Evolutionary conservation across 1,139 yeast species (phyloP), one percentile per base, ranked within the genome.

Genomic region (Saccharomycopsis phalli): DNA sequence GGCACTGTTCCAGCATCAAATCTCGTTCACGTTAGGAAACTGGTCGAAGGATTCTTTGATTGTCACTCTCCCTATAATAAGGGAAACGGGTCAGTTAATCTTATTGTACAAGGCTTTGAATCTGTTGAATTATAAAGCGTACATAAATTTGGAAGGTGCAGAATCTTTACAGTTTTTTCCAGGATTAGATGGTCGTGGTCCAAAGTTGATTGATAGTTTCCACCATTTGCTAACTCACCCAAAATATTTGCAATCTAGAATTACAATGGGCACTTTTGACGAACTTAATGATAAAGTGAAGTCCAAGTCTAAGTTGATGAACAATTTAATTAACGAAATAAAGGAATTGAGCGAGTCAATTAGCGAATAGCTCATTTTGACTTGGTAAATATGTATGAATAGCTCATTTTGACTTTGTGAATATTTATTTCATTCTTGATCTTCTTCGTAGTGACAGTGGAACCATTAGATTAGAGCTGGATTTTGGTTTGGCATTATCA

Each of bases 211-310:
- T 16, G 74, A 69, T 38, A 71, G 79, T 17, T 60, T 86, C 48
- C 76, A 73, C 41, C 81, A 84, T 51, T 66, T 87, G 40, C 65
- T 86, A 47, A 79, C 88, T 32, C 96, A 88, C 58, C 95, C 95
- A 13, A 84, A 84, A 56, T 87, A 77, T 49, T 63, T 88, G 47
- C 71, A 82, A 4, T 73, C 93, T 4, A 65, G 93, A 46, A 68
- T 83, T 2, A 66, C 70, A 2, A 74, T 88, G 2, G 63, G 68
- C 34, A 50, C 72, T 13, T 59, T 76, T 38, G 71, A 58, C 60
- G 73, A 71, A 3, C 80, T 68, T 10, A 54, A 52, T 7, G 34
- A 23, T 3, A 10, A 20, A n/a, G 18, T 27, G 8, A 13, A 14
- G 35, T 13, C 19, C 16, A 19, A 14, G 29, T 30, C 31, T 19